Evolutionary conservation across 1,139 yeast genomes (phyloP).

Genomic region (Lodderomyces metapsilosis): DNA sequence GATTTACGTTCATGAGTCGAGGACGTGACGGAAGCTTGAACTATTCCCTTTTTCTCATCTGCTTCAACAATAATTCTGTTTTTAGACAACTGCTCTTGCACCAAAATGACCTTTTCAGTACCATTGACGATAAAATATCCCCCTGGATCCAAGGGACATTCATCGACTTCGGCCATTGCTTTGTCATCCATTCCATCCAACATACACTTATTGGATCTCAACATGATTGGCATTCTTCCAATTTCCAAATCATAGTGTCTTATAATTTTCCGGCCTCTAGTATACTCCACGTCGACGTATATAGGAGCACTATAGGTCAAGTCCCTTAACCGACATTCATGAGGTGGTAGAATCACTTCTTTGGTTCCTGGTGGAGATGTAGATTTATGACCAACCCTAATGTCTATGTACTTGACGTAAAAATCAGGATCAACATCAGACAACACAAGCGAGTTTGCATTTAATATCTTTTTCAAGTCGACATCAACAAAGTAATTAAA

Average conservation of each 20-base stretch:
- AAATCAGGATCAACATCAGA: conserved; percentile 98
- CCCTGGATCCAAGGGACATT: conserved; percentile 98
- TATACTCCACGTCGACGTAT: conserved; percentile 94
- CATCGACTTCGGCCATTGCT: conserved; percentile 86
- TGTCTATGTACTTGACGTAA: conserved; percentile 86
- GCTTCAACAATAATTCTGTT: conserved; percentile 98
- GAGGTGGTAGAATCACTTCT: conserved; percentile 81
- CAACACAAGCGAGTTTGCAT: conserved; percentile 84
- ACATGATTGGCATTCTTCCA: conserved; percentile 98
- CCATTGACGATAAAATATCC: conserved; percentile 98
- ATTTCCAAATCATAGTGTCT: conserved; percentile 88
- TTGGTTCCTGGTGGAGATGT: conserved; percentile 49
- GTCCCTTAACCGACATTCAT: conserved; percentile 93
- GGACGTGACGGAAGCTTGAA: conserved; percentile 96
- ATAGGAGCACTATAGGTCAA: conserved; percentile 95
- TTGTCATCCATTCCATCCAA: conserved; percentile 73
- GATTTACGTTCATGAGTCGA: conserved; percentile 98
- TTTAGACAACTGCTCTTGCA: conserved; percentile 94
- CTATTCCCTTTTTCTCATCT: conserved; percentile 89
- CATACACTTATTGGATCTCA: conserved; percentile 88
- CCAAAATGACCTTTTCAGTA: conserved; percentile 93
- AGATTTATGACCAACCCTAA: conserved; percentile 78
- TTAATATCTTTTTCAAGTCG: conserved; percentile 86
- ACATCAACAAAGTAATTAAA: conserved; percentile 93
- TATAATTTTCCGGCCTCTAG: conserved; percentile 89